phyloP scores from a whole-genome alignment of 2,329 filamentous ascomycete species.

The Orbilia quercus region DNA sequence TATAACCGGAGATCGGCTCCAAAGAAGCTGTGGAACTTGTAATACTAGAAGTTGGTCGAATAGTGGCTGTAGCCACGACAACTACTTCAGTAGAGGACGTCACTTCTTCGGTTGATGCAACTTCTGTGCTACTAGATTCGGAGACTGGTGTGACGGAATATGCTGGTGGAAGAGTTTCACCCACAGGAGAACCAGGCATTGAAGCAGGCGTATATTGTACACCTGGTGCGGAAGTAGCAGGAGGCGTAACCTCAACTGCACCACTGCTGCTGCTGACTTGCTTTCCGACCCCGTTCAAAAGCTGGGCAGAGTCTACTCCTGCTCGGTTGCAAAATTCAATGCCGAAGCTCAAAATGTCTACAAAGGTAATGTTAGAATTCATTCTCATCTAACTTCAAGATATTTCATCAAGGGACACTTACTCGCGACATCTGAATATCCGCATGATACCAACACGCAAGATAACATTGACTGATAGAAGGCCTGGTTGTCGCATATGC shows the following conservation, averaged over 20 bases:
- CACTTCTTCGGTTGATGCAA: background rate
- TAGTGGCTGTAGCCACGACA: background rate
- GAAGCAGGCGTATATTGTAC: constrained; percentile 15
- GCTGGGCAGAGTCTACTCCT: constrained; percentile 36
- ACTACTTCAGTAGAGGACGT: background rate
- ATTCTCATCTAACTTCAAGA: constrained; percentile 2
- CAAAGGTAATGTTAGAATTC: background rate
- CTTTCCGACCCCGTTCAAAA: constrained; percentile 22
- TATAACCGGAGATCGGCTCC: background rate
- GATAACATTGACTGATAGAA: constrained; percentile 39
- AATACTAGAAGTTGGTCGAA: background rate
- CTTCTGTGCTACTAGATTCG: background rate
- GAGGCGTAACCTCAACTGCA: constrained; percentile 2
- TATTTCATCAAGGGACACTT: constrained; percentile 5
- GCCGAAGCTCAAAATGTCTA: constrained; percentile 41
- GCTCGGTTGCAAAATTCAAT: constrained; percentile 35
- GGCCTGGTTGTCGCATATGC: constrained; percentile 41
- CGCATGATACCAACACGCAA: constrained; percentile 36
- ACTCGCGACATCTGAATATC: constrained; percentile 40
- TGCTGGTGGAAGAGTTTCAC: background rate
- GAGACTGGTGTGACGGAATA: background rate
- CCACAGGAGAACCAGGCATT: constrained; percentile 16
- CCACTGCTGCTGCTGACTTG: constrained; percentile 10
- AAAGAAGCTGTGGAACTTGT: background rate
- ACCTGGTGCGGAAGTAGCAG: constrained; percentile 10